phyloP scores from a whole-genome alignment of 345 rosid species.

The Corchorus olitorius region DNA sequence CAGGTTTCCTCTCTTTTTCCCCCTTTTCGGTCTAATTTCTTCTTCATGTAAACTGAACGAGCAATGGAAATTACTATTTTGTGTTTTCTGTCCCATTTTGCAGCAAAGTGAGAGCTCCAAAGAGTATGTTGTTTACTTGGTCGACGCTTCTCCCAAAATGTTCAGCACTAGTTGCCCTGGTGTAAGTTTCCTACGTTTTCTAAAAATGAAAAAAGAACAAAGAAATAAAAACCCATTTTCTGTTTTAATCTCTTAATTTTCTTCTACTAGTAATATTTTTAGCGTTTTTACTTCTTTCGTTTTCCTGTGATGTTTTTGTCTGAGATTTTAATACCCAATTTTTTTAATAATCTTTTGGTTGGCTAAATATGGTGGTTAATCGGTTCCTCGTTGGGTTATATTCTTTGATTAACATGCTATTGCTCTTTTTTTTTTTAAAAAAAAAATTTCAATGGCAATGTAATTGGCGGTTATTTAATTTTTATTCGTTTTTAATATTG shows the following conservation, averaged over 20 bases:
- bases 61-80: not conserved
- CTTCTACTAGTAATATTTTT: not conserved
- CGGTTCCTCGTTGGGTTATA: not conserved
- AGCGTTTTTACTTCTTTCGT: not conserved
- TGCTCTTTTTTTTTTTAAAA: conserved; percentile 11
- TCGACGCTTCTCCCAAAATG: conserved; percentile 95
- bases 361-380: not conserved
- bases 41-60: not conserved
- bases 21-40: not conserved
- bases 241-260: not conserved
- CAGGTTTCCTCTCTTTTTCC: conserved; percentile 40
- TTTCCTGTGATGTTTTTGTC: not conserved
- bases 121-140: conserved; percentile 71
- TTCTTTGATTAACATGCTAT: not conserved
- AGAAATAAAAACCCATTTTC: not conserved
- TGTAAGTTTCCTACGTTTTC: conserved; percentile 38
- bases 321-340: not conserved
- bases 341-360: not conserved
- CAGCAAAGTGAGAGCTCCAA: conserved; percentile 70
- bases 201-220: too few relatives aligned
- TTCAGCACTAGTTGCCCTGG: conserved; percentile 49
- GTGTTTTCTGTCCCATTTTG: conserved; percentile 1
- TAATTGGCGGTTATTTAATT: conserved; percentile 1
- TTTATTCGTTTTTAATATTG: conserved; percentile 21
- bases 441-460: not conserved